These are phyloP conservation scores for Dictyostelium discoideum DNA, from an alignment of 78 protist genomes.

Conservation along the genomic window dicty_2.7 NC_007090.3:1134001-1134500, in stretches of 20 bases:
- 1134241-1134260: neutral
- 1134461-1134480: constrained; percentile 79
- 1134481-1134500: constrained; percentile 85
- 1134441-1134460: constrained; percentile 69
- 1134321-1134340: constrained; percentile 43
- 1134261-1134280: neutral
- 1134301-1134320: neutral
- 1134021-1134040: neutral
- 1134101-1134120: constrained; percentile 79
- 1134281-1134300: neutral
- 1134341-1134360: neutral
- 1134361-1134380: constrained; percentile 56
- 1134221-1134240: constrained; percentile 49
- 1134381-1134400: constrained; percentile 58
- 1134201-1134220: constrained; percentile 45
- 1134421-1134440: constrained; percentile 79
- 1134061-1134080: neutral
- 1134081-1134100: constrained; percentile 68
- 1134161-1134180: constrained; percentile 72
- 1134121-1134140: constrained; percentile 81
- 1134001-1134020: neutral
- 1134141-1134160: constrained; percentile 65
- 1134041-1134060: neutral
- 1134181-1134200: constrained; percentile 68
- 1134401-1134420: constrained; percentile 75